These are phyloP conservation scores for Lachnellula subtilissima DNA, from an alignment of 2,329 filamentous ascomycete species.

Conservation along the genomic window DNA sequence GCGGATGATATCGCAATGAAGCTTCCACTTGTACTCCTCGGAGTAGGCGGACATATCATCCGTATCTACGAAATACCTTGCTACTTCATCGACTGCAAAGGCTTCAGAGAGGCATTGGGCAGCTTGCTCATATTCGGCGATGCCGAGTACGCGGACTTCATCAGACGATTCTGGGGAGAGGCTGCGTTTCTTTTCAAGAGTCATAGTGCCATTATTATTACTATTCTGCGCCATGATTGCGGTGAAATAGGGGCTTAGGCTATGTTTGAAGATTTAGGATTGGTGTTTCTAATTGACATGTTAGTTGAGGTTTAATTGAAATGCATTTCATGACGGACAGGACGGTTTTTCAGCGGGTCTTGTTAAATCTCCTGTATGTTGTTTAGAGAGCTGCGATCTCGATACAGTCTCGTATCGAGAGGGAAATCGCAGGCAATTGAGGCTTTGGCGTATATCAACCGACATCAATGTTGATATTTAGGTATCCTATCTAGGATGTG, in stretches of 20 bases:
- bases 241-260: constrained; percentile 5
- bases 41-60: constrained; percentile 60
- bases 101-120: constrained; percentile 69
- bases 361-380: constrained; percentile 47
- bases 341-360: constrained; percentile 30
- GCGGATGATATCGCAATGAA: constrained; percentile 72
- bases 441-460: constrained; percentile 51
- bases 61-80: constrained; percentile 69
- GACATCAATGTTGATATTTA: constrained; percentile 46
- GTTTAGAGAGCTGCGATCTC: constrained; percentile 51
- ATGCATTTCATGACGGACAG: constrained; percentile 19
- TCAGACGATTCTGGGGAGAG: constrained; percentile 31
- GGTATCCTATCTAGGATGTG: constrained; percentile 6
- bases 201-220: constrained; percentile 31
- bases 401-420: constrained; percentile 52
- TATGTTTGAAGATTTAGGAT: not conserved
- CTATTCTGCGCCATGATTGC: constrained; percentile 34
- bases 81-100: constrained; percentile 70
- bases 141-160: constrained; percentile 59
- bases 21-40: constrained; percentile 65
- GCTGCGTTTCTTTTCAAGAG: constrained; percentile 30
- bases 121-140: constrained; percentile 66
- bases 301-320: constrained; percentile 5
- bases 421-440: constrained; percentile 49
- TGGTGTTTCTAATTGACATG: constrained; percentile 15